Conservation (phyloP, 2,329 filamentous ascomycete species). For the Colletotrichum destructivum region DNA sequence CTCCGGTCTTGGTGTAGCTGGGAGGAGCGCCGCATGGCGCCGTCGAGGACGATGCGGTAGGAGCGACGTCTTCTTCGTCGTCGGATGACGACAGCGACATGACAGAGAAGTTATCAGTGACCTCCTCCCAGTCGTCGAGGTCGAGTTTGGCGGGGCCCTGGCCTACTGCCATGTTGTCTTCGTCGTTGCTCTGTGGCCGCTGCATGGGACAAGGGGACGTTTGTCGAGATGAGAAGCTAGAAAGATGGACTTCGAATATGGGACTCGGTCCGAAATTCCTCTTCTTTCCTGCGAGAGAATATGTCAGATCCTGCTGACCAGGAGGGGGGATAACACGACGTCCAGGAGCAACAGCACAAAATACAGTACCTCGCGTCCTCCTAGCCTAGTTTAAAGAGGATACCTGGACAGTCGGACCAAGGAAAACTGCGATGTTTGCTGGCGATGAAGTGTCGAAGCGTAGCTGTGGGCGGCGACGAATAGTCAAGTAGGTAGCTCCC, state of each 20-base stretch:
- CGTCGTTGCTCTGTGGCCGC: no score
- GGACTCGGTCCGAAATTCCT: no score
- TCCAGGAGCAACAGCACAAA: no score
- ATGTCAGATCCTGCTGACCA: not conserved
- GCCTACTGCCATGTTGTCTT: conserved; percentile 2
- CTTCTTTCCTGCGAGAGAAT: no score
- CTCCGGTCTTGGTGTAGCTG: no score
- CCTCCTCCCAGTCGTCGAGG: conserved; percentile 48
- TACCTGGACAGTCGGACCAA: not conserved
- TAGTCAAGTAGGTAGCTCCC: not conserved
- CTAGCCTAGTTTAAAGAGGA: not conserved
- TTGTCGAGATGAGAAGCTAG: not conserved
- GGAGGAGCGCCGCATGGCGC: not conserved
- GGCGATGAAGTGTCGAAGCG: not conserved
- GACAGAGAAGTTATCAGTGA: conserved; percentile 47
- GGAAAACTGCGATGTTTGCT: not conserved
- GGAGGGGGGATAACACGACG: no score
- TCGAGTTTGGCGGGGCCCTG: not conserved
- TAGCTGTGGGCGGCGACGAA: no score
- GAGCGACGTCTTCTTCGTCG: conserved; percentile 12
- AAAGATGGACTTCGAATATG: not conserved
- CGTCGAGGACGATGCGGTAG: not conserved
- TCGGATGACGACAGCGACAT: conserved; percentile 47
- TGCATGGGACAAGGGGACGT: not conserved
- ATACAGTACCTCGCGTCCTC: not conserved